Base-by-base conservation (phyloP, 306 rosid genomes). In the Ceratonia siliqua region DNA sequence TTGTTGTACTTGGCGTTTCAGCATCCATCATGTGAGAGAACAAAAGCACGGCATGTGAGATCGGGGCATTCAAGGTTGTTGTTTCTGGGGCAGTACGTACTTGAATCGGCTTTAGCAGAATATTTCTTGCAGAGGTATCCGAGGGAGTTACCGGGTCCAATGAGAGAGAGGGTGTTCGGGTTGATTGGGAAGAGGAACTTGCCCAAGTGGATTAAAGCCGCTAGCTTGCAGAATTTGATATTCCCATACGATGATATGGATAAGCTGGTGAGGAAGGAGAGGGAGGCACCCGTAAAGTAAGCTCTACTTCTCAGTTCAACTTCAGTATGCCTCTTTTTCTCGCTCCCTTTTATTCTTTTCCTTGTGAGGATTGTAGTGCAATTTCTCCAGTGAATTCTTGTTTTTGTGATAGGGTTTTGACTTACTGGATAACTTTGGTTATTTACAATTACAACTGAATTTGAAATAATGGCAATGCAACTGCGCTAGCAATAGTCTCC, bases 1-100 rank as follows among this genome's bases (percentile, higher is more conserved):
- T 52, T 94, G 86, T 25, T 94, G 81, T 94, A 94, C 48, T 70
- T 94, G 86, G 99, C 99, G n/a, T 94, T 94, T 84, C 99, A 94
- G 85, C 97, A 94, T 30, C 96, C 99, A 0, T 80, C 90, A 0
- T 87, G 99, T 45, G 95, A 94, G 81, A 84, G 99, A 64, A 78
- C 90, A 6, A 92, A 87, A 2, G 86, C 93, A 1, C 78, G 95
- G 49, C 96, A 92, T 70, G 94, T 94, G 69, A 67, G 90, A 59
- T 82, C 87, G 2, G 99, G 93, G 69, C 99, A 94, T 72, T 83
- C 99, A 2, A 87, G 99, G 86, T 71, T 94, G 67, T 49, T 73
- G 67, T 92, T 94, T 73, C n/a, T 94, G 77, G 99, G 99, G 27
- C 95, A 92, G 81, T 92, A 83, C 82, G 97, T 90, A 73, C 84